Conservation (phyloP, 108 stramenopile species). For the Pelagomonas calceolata region DNA sequence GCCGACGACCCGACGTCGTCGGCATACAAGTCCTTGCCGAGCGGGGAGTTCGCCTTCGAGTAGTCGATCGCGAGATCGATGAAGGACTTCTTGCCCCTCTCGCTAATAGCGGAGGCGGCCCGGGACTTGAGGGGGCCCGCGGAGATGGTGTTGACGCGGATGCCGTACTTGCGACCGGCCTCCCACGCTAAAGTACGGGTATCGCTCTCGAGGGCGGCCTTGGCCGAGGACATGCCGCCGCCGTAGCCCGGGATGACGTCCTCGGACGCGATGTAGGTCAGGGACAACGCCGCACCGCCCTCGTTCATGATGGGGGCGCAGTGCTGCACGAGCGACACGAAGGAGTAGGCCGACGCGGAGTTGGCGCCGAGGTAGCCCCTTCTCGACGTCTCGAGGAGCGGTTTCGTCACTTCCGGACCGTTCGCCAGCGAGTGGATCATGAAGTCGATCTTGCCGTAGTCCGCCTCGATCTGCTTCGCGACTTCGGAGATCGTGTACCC, state of each 20-base stretch:
- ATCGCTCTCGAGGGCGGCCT: conserved; percentile 86
- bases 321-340: conserved; percentile 81
- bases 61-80: conserved; percentile 97
- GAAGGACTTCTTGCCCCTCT: conserved; percentile 81
- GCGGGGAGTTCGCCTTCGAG: conserved; percentile 84
- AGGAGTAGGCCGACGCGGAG: conserved; percentile 86
- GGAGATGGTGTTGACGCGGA: conserved; percentile 91
- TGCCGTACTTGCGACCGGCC: conserved; percentile 82
- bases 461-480: conserved; percentile 77
- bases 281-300: conserved; percentile 75
- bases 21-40: conserved; percentile 88
- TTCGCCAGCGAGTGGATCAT: conserved; percentile 95
- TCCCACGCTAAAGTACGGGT: conserved; percentile 89
- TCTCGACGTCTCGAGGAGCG: conserved; percentile 85
- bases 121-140: conserved; percentile 95
- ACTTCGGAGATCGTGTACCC: conserved; percentile 91
- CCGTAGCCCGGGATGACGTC: conserved; percentile 97
- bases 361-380: conserved; percentile 93
- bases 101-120: conserved; percentile 82
- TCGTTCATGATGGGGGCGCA: conserved; percentile 94
- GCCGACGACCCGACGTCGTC: conserved; percentile 90
- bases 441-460: conserved; percentile 93
- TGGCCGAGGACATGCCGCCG: conserved; percentile 79
- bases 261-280: conserved; percentile 96
- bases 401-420: conserved; percentile 95